Base-by-base conservation (phyloP, 2,329 filamentous ascomycete species). In the Penicillium brevicompactum region DNA sequence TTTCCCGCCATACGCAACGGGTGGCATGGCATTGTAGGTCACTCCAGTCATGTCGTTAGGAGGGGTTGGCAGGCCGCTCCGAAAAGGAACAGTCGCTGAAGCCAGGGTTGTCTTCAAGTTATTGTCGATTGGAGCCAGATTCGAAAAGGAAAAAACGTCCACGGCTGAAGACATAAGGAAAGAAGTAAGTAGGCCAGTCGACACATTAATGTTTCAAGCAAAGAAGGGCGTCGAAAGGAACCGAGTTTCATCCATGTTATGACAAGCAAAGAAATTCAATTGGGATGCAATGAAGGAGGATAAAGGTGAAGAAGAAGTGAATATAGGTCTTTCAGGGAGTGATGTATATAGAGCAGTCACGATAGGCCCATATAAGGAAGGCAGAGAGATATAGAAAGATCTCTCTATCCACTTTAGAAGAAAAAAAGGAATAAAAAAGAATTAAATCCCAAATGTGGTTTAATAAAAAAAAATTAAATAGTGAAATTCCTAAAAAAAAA, bases 21-120 rank as follows among this genome's bases (percentile, higher is more conserved):
- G 46, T 14, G 68, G 63, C 27, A 72, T 57, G 30, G 64, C 66
- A 57, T 71, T 74, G 55, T 74, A 73, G 30, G 74, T 67, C 46
- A 76, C 63, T n/a, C 74, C 72, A 47, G 68, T 73, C 74, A 76
- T 76, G 48, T 76, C 74, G 70, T 61, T 63, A 37, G 74, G 74
- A 53, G 74, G 74, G 24, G 74, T 76, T 21, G 72, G 74, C 37
- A 76, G 63, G 62, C 74, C 74, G 73, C 71, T 71, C 67, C 72
- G 63, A 49, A 73, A 70, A 48, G 73, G 69, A 69, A 67, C 69
- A 59, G 70, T 69, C 70, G 50, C 51, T 24, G 61, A 57, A 47
- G 63, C 62, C 37, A 65, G 56, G 46, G 59, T 43, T 46, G 51
- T 49, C 58, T 64, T 64, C 21, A 49, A n/a, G 34, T 37, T 37